Percentiles rank a stretch among this genome's conserved stretches.
phyloP scores from a whole-genome alignment of 345 rosid genomes.

The Euphorbia pulcherrima region DNA sequence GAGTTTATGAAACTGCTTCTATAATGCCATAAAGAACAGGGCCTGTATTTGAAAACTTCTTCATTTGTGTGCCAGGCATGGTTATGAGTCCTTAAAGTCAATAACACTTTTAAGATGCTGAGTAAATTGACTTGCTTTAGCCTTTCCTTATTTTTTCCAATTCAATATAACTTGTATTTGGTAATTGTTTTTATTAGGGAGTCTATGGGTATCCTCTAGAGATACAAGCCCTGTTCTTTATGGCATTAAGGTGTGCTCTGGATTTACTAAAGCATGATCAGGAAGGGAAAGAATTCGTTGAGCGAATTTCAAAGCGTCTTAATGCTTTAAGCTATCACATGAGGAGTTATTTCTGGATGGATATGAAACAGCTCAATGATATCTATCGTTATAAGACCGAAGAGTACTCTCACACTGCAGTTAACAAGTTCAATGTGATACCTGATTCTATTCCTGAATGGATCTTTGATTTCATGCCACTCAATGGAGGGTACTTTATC shows the following conservation, averaged over 20 bases:
- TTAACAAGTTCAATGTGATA: slow-evolving; percentile 91
- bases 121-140: not conserved
- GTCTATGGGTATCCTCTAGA: slow-evolving; percentile 96
- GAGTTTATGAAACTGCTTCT: not conserved
- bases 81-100: not conserved
- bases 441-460: slow-evolving; percentile 97
- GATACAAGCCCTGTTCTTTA: slow-evolving; percentile 92
- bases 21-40: not conserved
- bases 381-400: slow-evolving; percentile 92
- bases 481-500: slow-evolving; percentile 76
- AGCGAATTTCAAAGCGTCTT: slow-evolving; percentile 80
- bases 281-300: slow-evolving; percentile 85
- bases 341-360: slow-evolving; percentile 91
- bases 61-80: not conserved
- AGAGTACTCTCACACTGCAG: slow-evolving; percentile 95
- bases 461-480: slow-evolving; percentile 89
- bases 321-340: slow-evolving; percentile 89
- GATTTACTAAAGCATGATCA: slow-evolving; percentile 75
- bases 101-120: not conserved
- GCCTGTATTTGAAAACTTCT: not conserved
- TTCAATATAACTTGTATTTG: slow-evolving; percentile 8
- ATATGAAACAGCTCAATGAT: slow-evolving; percentile 86
- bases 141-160: not conserved
- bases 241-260: slow-evolving; percentile 85
- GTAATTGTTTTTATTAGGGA: slow-evolving; percentile 46